Conservation (phyloP, 2,329 filamentous ascomycete species). For the Colletotrichum euphorbiae region DNA sequence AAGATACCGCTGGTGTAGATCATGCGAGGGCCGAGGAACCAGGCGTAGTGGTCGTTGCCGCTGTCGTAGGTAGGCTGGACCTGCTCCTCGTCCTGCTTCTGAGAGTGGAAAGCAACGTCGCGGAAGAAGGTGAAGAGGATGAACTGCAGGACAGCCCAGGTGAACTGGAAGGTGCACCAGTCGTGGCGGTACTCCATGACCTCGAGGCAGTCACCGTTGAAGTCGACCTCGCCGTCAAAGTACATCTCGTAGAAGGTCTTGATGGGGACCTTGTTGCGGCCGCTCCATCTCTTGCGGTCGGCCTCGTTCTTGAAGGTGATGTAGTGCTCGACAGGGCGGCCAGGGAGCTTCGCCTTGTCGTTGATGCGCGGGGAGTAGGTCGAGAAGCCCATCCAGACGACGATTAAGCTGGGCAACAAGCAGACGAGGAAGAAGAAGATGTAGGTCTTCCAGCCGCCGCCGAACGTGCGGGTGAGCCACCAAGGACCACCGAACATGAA, state of each 20-base stretch:
- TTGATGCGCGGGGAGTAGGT: slow-evolving; percentile 88
- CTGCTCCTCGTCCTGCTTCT: slow-evolving; percentile 96
- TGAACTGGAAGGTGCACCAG: slow-evolving; percentile 96
- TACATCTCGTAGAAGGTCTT: slow-evolving; percentile 99
- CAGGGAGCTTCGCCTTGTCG: slow-evolving; percentile 89
- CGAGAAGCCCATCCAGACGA: slow-evolving; percentile 85
- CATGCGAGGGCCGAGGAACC: slow-evolving; percentile 98
- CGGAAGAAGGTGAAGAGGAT: slow-evolving; percentile 86
- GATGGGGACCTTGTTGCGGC: slow-evolving; percentile 85
- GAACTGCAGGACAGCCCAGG: slow-evolving; percentile 84
- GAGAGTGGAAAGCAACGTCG: slow-evolving; percentile 92
- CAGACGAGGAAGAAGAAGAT: slow-evolving; percentile 87
- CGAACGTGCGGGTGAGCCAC: slow-evolving; percentile 85
- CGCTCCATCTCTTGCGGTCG: slow-evolving; percentile 75
- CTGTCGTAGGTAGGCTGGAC: slow-evolving; percentile 98
- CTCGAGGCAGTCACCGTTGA: slow-evolving; percentile 93
- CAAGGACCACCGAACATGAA: slow-evolving; percentile 78
- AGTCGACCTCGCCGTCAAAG: slow-evolving; percentile 93
- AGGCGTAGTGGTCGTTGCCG: slow-evolving; percentile 97
- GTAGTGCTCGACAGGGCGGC: slow-evolving; percentile 91
- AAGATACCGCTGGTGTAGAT: slow-evolving; percentile 98
- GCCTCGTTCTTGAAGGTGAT: slow-evolving; percentile 80
- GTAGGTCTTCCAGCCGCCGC: slow-evolving; percentile 88
- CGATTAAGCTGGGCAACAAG: slow-evolving; percentile 80
- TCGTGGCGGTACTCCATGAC: slow-evolving; percentile 94